Evolutionary conservation across 2,329 filamentous ascomycete genomes (phyloP), one percentile per base, ranked within the genome.

Genomic region (Sporothrix phasma): DNA sequence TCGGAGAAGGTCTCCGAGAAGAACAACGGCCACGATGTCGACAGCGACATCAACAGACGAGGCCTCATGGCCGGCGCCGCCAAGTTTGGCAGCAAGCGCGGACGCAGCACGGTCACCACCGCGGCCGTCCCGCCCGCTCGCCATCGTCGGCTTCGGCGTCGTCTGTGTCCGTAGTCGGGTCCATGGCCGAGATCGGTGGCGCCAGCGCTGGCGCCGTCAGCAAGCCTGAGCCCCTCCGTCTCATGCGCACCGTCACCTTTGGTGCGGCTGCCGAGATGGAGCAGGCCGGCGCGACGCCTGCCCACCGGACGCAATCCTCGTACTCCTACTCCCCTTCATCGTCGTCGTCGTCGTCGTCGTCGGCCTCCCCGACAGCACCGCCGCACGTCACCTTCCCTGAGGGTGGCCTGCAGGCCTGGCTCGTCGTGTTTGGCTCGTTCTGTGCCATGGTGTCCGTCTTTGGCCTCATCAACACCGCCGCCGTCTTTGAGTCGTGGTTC

Each of bases 401-500:
- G 77, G 89, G 90, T 37, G 89, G 90, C 5, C 73, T 82, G 5
- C 74, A 81, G 70, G 88, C 85, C 62, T 93, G 89, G 88, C 79
- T 88, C 5, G 89, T 92, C 8, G 88, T 93, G 1, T 76, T 90
- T n/a, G 89, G 88, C 24, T 87, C 85, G 7, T 92, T 92, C 74
- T 84, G 83, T 69, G 86, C 86, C 29, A 85, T 92, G 74, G 76
- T 87, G 63, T 86, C 85, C 10, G 82, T 84, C 5, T 86, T 91
- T 65, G 89, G 89, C 0, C 79, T 90, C 69, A 86, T 91, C 79
- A 89, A 89, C 74, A 84, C 83, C 66, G 80, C 89, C n/a, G 89
- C 88, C 39, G 87, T 88, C 1, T 89, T 92, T 74, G 87, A 93
- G 75, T 83, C 88, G 15, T 93, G 93, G 74, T 83, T 95, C 66